phyloP scores from a whole-genome alignment of 2,329 filamentous ascomycete genomes.

The Hypoxylon sp. region DNA sequence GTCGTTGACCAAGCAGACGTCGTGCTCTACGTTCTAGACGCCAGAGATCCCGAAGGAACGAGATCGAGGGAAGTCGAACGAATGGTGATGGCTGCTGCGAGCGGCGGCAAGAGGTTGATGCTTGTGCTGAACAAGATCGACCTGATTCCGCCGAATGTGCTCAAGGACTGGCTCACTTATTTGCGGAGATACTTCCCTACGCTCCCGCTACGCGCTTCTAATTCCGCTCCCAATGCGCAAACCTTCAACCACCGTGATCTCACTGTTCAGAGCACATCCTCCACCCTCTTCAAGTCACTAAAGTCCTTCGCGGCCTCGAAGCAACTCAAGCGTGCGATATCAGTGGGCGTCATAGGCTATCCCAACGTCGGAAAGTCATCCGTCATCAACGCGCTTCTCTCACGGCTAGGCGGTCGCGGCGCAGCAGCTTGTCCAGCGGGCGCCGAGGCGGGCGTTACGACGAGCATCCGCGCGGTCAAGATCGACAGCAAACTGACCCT shows the following conservation, averaged over 20 bases:
- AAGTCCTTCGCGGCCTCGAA: constrained; percentile 89
- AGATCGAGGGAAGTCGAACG: constrained; percentile 92
- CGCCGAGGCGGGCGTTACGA: constrained; percentile 93
- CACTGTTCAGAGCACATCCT: constrained; percentile 87
- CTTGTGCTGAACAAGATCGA: constrained; percentile 97
- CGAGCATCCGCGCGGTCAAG: constrained; percentile 89
- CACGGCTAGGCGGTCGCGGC: constrained; percentile 77
- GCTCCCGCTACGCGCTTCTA: constrained; percentile 87
- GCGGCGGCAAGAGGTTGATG: constrained; percentile 87
- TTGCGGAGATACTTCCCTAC: constrained; percentile 93
- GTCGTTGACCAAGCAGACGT: constrained; percentile 92
- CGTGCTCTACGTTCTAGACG: constrained; percentile 92
- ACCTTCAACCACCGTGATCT: constrained; percentile 94
- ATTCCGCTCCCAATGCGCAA: constrained; percentile 85
- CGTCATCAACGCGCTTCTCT: constrained; percentile 92
- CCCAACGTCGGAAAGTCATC: constrained; percentile 97
- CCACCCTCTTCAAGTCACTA: constrained; percentile 87
- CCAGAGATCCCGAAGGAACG: constrained; percentile 90
- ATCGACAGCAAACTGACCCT: constrained; percentile 94
- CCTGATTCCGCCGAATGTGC: constrained; percentile 83
- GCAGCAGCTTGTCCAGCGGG: constrained; percentile 85
- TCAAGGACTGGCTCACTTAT: constrained; percentile 87
- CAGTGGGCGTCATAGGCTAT: constrained; percentile 94
- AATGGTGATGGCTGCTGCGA: constrained; percentile 88
- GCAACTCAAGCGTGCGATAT: constrained; percentile 89